Evolutionary conservation across 176 grass and related monocot genomes (phyloP), one percentile per base, ranked within the genome.

Genomic region (Carex parvula): DNA sequence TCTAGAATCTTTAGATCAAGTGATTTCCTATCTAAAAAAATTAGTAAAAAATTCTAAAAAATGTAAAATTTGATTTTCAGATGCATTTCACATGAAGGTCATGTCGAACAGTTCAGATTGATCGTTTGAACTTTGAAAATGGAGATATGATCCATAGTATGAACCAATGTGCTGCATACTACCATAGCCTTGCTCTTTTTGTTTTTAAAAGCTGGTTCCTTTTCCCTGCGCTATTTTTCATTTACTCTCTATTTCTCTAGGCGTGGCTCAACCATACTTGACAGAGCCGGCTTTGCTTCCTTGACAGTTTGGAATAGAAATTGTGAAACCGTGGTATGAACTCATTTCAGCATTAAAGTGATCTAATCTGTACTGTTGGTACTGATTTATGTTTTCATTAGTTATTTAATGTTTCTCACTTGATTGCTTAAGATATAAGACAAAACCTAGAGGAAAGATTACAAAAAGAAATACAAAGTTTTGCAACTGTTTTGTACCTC

Each of bases 221-320:
- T 68, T 83, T 62, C 39, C 60, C 12, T 65, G 61, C 81, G 56
- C 53, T 80, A 42, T 84, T 86, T 87, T 87, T 91, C 62, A 41
- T 35, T 42, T 57, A 57, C 60, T 46, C 70, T 57, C 84, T 84
- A 55, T 74, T 48, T 78, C 75, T 20, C 4, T 85, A 98, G 92
- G 84, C 63, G 85, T 87, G 95, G 92, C 46, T 87, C 89, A 84
- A 87, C 79, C 82, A 80, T 89, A 74, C 90, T 98, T 84, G 91
- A 94, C 62, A 94, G 83, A 84, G 91, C 84, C 50, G 91, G 92
- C 58, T 98, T 98, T 87, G 95, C 95, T 83, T 93, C 91, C 37
- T 90, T 98, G 86, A 98, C 92, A 18, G 92, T 87, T 44, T 98
- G 95, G 95, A 87, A 93, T 87, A 98, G 95, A 98, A 98, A 94